Percentiles rank a stretch among this genome's conserved stretches.
Conservation (phyloP, 495 filamentous ascomycete genomes). For the Hypoxylon crocopeplum region DNA sequence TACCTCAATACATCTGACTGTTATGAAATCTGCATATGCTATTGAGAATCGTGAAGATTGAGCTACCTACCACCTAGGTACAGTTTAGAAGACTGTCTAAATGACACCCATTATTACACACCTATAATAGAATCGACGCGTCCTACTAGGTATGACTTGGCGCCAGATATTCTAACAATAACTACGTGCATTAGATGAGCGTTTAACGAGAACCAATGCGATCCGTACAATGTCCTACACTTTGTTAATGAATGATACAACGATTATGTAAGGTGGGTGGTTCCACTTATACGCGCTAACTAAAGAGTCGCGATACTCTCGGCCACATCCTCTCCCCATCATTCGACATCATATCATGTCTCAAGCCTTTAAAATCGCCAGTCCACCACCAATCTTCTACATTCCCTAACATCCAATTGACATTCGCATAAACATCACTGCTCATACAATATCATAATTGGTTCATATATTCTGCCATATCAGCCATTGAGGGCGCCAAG, state of each 20-base stretch:
- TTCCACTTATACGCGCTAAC: conserved; percentile 7
- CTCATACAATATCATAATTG: conserved; percentile 16
- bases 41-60: no score
- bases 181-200: conserved; percentile 8
- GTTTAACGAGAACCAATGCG: background rate
- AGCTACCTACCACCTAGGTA: no score
- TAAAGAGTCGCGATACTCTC: conserved; percentile 13
- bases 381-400: background rate
- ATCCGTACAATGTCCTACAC: background rate
- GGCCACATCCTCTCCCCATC: conserved; percentile 17
- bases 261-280: conserved; percentile 10
- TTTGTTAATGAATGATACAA: conserved; percentile 7
- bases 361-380: conserved; percentile 3
- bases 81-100: no score
- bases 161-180: conserved; percentile 18
- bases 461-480: conserved; percentile 1
- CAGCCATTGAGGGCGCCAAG: background rate
- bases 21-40: no score
- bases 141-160: background rate
- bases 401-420: conserved; percentile 27
- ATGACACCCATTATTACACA: no score
- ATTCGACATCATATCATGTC: conserved; percentile 34
- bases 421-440: background rate
- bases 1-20: no score
- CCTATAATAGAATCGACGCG: no score